Conservation (phyloP, 768 basidiomycete species). For the Lactarius hengduanensis region DNA sequence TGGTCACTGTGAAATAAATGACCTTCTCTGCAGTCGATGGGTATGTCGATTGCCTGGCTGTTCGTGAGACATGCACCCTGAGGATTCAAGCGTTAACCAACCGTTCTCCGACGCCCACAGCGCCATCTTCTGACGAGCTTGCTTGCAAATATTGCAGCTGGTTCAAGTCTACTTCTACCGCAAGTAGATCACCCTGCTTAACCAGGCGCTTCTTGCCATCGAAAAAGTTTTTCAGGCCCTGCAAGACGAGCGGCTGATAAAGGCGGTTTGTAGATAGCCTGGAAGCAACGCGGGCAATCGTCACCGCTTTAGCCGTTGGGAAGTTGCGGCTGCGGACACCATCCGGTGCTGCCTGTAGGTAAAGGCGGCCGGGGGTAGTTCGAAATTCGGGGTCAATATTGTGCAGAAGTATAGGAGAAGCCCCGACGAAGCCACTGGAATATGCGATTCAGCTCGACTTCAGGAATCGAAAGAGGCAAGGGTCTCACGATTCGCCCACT, state of each 20-base stretch:
- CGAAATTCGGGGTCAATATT: conserved; percentile 45
- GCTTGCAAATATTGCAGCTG: conserved; percentile 29
- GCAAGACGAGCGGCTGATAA: conserved; percentile 62
- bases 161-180: conserved; percentile 60
- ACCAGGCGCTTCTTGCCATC: conserved; percentile 52
- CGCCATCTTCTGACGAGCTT: conserved; percentile 1
- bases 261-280: conserved; percentile 62
- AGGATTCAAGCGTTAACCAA: not conserved
- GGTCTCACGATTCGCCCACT: conserved; percentile 38
- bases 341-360: conserved; percentile 56
- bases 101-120: conserved; percentile 14
- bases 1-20: conserved; percentile 77
- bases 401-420: conserved; percentile 52
- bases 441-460: not conserved
- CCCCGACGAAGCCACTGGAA: conserved; percentile 41
- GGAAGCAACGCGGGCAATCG: conserved; percentile 79
- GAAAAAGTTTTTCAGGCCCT: conserved; percentile 65
- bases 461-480: conserved; percentile 1
- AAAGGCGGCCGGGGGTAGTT: conserved; percentile 33
- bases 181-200: conserved; percentile 72
- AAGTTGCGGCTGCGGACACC: conserved; percentile 56
- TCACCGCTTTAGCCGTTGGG: conserved; percentile 66
- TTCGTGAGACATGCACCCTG: conserved; percentile 1
- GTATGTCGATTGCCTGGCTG: conserved; percentile 12
- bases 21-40: conserved; percentile 41